Conservation (phyloP, 2,329 filamentous ascomycete genomes). For the Aureobasidium sp. region DNA sequence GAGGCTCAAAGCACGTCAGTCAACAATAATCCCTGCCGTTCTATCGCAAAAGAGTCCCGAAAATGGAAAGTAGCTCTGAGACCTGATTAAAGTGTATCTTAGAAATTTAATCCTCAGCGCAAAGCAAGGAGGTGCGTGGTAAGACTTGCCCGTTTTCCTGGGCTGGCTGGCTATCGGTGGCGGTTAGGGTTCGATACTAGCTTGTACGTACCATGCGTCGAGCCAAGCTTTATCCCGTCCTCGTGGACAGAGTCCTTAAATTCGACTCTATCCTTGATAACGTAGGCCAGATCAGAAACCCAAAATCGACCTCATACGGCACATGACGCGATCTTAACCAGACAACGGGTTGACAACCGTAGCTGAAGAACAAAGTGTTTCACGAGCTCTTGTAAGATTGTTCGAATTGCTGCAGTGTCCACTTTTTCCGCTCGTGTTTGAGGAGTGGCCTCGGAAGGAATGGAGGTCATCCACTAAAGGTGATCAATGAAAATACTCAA, state of each 20-base stretch:
- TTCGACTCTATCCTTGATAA: slow-evolving; percentile 3
- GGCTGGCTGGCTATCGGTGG: not conserved
- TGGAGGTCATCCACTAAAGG: not conserved
- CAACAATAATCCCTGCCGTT: not conserved
- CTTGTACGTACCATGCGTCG: not conserved
- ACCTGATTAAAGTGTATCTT: not conserved
- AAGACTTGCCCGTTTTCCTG: slow-evolving; percentile 3
- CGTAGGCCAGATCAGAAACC: not conserved
- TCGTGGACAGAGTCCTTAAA: not conserved
- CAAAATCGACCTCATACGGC: not conserved
- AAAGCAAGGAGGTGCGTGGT: not conserved
- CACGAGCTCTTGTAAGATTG: not conserved
- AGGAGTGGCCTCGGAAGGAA: not conserved
- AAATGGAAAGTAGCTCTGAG: not conserved
- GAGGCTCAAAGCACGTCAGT: not conserved
- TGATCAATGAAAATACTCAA: not conserved
- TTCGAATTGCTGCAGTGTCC: not conserved
- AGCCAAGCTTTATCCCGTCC: slow-evolving; percentile 6
- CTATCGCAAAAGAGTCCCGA: not conserved
- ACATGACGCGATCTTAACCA: not conserved
- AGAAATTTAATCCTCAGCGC: not conserved
- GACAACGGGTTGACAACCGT: not conserved
- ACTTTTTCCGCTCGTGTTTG: not conserved
- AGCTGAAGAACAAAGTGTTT: not conserved
- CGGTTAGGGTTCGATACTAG: not conserved